Conservation (phyloP, 495 filamentous ascomycete species). For the Penicillium flavigenum region DNA sequence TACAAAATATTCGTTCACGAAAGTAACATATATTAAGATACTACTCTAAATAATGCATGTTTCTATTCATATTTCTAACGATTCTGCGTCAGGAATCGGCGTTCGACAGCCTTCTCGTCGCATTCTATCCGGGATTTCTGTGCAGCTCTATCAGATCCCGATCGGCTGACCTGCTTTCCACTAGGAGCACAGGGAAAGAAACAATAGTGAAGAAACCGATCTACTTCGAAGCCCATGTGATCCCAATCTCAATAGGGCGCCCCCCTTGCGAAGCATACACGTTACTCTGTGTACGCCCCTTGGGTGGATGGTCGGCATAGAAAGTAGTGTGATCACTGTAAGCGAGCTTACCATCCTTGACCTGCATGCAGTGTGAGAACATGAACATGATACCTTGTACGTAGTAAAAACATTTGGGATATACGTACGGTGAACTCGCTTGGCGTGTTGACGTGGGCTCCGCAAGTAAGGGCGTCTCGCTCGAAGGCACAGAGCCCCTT, state of each 20-base stretch:
- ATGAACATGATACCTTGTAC: neutral
- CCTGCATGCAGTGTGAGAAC: conserved; percentile 17
- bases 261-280: conserved; percentile 37
- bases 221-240: conserved; percentile 32
- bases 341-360: conserved; percentile 44
- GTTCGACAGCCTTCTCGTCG: neutral
- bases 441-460: conserved; percentile 39
- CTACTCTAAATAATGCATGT: neutral
- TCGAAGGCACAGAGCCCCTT: conserved; percentile 57
- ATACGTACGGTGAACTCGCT: conserved; percentile 48
- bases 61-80: neutral
- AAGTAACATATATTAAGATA: neutral
- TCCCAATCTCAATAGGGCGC: conserved; percentile 41
- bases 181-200: neutral
- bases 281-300: conserved; percentile 44
- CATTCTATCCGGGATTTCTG: neutral
- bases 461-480: conserved; percentile 51
- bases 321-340: conserved; percentile 53
- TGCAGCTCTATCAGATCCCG: neutral
- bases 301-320: conserved; percentile 58
- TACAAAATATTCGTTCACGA: neutral
- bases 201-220: neutral
- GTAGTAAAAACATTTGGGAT: conserved; percentile 1
- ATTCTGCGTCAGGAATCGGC: neutral
- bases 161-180: neutral